Percentiles rank a stretch among this genome's conserved stretches.
phyloP scores from a whole-genome alignment of 768 basidiomycete species.

The Austroboletus festivus region DNA sequence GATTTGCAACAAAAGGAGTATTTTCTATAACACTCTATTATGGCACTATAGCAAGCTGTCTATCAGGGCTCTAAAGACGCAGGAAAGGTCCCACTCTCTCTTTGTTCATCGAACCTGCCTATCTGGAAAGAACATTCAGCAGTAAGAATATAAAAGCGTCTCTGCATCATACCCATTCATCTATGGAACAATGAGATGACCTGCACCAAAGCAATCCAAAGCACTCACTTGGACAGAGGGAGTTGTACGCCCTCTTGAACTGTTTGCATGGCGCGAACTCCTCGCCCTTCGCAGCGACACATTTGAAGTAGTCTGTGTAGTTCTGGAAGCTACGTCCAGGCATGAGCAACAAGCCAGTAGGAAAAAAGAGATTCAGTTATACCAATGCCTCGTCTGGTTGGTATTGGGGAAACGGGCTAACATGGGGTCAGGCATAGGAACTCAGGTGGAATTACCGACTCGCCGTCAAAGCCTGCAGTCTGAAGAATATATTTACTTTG shows the following conservation, averaged over 20 bases:
- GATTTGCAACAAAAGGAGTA: no score
- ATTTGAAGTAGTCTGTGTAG: slow-evolving; percentile 99
- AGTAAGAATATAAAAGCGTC: neutral
- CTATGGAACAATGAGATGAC: slow-evolving; percentile 38
- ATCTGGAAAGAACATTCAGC: slow-evolving; percentile 45
- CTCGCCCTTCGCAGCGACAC: slow-evolving; percentile 94
- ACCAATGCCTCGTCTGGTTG: slow-evolving; percentile 98
- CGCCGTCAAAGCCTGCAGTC: slow-evolving; percentile 93
- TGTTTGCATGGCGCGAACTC: slow-evolving; percentile 99
- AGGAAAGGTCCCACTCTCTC: slow-evolving; percentile 90
- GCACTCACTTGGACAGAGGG: slow-evolving; percentile 92
- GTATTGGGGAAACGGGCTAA: slow-evolving; percentile 85
- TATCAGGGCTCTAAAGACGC: slow-evolving; percentile 79
- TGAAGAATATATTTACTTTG: slow-evolving; percentile 83
- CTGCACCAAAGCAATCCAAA: neutral
- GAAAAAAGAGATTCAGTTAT: slow-evolving; percentile 20
- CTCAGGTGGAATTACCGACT: slow-evolving; percentile 16
- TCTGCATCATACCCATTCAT: slow-evolving; percentile 76
- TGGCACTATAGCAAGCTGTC: slow-evolving; percentile 8
- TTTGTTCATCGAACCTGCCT: slow-evolving; percentile 89
- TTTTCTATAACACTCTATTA: slow-evolving; percentile 8
- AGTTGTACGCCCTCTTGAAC: slow-evolving; percentile 94
- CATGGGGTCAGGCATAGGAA: slow-evolving; percentile 12
- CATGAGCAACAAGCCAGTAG: slow-evolving; percentile 1
- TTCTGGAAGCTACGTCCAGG: slow-evolving; percentile 73